These are phyloP conservation scores for Pythium graminicola DNA, from an alignment of 352 stramenopile genomes.

Conservation along the genomic window DNA sequence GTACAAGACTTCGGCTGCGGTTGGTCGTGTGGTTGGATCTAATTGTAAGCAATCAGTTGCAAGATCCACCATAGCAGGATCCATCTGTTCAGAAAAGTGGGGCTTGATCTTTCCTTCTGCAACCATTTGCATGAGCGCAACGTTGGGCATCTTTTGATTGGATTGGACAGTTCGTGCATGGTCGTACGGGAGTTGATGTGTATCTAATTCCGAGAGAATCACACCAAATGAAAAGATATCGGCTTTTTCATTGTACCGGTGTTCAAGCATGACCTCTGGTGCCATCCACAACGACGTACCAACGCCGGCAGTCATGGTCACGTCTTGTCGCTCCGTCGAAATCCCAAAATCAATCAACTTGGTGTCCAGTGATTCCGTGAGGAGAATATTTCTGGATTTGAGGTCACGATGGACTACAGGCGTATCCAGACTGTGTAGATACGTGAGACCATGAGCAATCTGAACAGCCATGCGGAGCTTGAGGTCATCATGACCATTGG, in stretches of 20 bases:
- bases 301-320: constrained; percentile 34
- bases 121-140: constrained; percentile 25
- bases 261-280: constrained; percentile 29
- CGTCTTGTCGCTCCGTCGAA: constrained; percentile 20
- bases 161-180: constrained; percentile 1
- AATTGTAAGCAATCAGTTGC: constrained; percentile 23
- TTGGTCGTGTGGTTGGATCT: constrained; percentile 28
- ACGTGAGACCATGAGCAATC: constrained; percentile 26
- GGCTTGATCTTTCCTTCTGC: constrained; percentile 24
- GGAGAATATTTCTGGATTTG: constrained; percentile 42
- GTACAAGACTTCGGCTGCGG: constrained; percentile 23
- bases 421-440: constrained; percentile 31
- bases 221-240: constrained; percentile 28
- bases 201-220: constrained; percentile 20
- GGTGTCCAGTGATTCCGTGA: constrained; percentile 21
- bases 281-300: constrained; percentile 39
- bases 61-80: constrained; percentile 7
- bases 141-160: not conserved
- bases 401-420: constrained; percentile 36
- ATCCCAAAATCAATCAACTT: constrained; percentile 47
- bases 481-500: constrained; percentile 19
- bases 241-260: constrained; percentile 21
- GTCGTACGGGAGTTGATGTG: constrained; percentile 16
- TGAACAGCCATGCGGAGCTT: constrained; percentile 38
- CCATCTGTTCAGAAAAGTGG: constrained; percentile 26